Base-by-base conservation (phyloP, 805 yeast genomes). In the Saccharomycopsis sp. region DNA sequence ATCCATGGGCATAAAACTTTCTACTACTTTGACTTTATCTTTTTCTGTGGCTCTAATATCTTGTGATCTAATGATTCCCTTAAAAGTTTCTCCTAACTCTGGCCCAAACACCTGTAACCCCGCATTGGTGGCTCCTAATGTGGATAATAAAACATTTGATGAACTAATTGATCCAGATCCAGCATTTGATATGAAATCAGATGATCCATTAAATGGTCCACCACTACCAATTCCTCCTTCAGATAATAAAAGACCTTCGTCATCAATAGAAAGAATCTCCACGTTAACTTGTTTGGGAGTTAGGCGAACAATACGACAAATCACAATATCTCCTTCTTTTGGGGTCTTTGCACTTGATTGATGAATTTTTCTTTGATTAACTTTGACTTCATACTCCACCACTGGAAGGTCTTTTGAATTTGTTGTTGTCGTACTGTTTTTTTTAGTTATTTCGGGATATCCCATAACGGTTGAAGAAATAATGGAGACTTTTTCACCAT, bases 11-110 rank as follows among this genome's bases (percentile, higher is more conserved):
- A 72, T 72, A 61, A 79, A 92, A 54, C 87, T 70, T 15, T 84
- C 84, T 42, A 74, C 70, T 26, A 89, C 69, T 52, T 80, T 79
- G 25, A 87, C 88, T 52, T 75, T 74, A 55, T 92, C 98, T 53
- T 95, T 68, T 50, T 92, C 96, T 0, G 96, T 85, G 17, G 89
- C 79, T 45, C 96, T 69, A 1, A 92, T 76, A 59, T 92, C 98
- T 58, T 86, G 94, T 2, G 82, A 67, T 52, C 97, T 66, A 35
- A 88, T 79, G 5, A 86, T 67, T 0, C 94, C 97, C 52, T 81
- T 85, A 62, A 83, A 88, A 18, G 82, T 82, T 53, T 88, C 96
- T 2, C 95, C 96, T 26, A 82, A 60, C 51, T 85, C 95, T 20
- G 72, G 63, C 2, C 83, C 69, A n/a, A 64, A 64, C 36, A 66